Conservation (phyloP, 805 yeast genomes). For the Lachancea cidri region DNA sequence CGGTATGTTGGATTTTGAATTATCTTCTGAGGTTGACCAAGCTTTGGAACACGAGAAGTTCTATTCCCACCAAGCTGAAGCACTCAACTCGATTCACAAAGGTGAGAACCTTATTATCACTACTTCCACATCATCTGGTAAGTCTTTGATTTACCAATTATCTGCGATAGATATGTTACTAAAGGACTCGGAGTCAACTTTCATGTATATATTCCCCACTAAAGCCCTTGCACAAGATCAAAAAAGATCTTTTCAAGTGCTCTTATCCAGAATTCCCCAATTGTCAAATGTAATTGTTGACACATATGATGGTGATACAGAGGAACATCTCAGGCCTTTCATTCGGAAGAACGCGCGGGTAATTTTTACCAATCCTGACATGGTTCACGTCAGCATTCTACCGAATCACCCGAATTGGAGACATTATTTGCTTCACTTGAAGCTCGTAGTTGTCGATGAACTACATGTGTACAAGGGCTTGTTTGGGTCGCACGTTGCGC, state of each 20-base stretch:
- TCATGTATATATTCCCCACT: conserved; percentile 91
- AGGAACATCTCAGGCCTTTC: conserved; percentile 43
- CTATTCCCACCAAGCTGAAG: conserved; percentile 80
- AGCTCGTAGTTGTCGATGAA: conserved; percentile 76
- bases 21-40: conserved; percentile 47
- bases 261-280: conserved; percentile 47
- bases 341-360: conserved; percentile 66
- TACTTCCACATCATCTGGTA: conserved; percentile 96
- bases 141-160: conserved; percentile 84
- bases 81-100: conserved; percentile 52
- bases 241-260: conserved; percentile 64
- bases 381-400: conserved; percentile 76
- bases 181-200: conserved; percentile 44
- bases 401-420: conserved; percentile 78
- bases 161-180: conserved; percentile 59
- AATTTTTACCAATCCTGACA: conserved; percentile 93
- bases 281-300: conserved; percentile 49
- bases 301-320: conserved; percentile 94
- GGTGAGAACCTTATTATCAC: conserved; percentile 75
- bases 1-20: conserved; percentile 37
- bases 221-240: conserved; percentile 98
- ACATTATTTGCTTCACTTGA: conserved; percentile 56
- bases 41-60: conserved; percentile 50
- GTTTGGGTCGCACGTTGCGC: conserved; percentile 89
- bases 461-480: conserved; percentile 84